Percentiles rank a stretch among this genome's conserved stretches.
Conservation (phyloP, 2,329 filamentous ascomycete species). For the Sclerotinia minor region DNA sequence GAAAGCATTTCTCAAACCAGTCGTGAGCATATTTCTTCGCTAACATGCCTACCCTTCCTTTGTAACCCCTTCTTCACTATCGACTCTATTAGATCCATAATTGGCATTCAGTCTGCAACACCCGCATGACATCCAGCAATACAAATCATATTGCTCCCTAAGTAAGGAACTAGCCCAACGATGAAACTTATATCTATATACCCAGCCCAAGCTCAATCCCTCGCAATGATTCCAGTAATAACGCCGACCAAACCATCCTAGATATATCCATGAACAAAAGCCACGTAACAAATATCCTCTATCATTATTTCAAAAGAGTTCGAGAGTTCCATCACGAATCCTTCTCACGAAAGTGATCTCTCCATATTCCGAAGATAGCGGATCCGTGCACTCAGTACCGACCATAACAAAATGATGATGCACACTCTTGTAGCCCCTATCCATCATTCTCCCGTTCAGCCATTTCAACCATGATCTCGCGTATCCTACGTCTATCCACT, state of each 20-base stretch:
- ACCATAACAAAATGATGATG: constrained; percentile 18
- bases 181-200: not conserved
- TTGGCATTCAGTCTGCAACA: not conserved
- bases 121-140: not conserved
- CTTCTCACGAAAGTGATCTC: constrained; percentile 2
- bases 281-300: not conserved
- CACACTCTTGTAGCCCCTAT: not conserved
- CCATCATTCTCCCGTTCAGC: constrained; percentile 6
- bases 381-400: constrained; percentile 3
- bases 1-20: not conserved
- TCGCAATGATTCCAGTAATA: not conserved
- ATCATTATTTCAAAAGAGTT: constrained; percentile 11
- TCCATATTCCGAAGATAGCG: constrained; percentile 3
- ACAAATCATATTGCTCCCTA: not conserved
- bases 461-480: constrained; percentile 11
- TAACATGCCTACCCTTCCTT: not conserved
- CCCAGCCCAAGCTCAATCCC: not conserved
- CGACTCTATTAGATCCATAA: not conserved
- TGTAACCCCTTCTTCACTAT: no score
- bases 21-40: not conserved
- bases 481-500: constrained; percentile 18
- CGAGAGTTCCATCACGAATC: constrained; percentile 18
- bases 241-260: constrained; percentile 1
- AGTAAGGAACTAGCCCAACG: not conserved
- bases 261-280: not conserved